Conservation (phyloP, 1,284 basidiomycete genomes). For the Fomitopsis palustris region DNA sequence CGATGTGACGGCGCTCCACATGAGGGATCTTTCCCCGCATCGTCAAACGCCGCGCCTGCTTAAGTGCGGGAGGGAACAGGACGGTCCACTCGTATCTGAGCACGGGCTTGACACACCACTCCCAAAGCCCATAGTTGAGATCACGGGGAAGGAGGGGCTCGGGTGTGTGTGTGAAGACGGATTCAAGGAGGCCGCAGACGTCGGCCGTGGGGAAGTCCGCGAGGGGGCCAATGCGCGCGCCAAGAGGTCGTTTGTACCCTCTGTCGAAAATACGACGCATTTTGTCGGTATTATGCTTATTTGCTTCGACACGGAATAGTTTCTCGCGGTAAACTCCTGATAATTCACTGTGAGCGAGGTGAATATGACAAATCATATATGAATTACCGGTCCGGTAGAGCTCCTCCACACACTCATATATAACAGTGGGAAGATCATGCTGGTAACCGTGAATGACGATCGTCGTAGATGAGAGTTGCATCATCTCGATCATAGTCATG, state of each 20-base stretch:
- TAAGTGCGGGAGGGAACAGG: not conserved
- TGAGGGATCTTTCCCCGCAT: slow-evolving; percentile 3
- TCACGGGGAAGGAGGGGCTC: slow-evolving; percentile 43
- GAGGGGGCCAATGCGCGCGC: slow-evolving; percentile 34
- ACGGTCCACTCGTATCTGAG: slow-evolving; percentile 23
- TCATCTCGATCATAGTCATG: slow-evolving; percentile 40
- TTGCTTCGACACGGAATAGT: slow-evolving; percentile 41
- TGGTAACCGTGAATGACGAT: slow-evolving; percentile 48
- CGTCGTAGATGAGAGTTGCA: slow-evolving; percentile 41
- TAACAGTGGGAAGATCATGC: slow-evolving; percentile 51
- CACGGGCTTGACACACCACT: slow-evolving; percentile 47
- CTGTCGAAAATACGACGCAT: slow-evolving; percentile 36
- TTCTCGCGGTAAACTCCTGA: slow-evolving; percentile 43
- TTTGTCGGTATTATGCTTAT: slow-evolving; percentile 32
- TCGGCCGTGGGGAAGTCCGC: slow-evolving; percentile 49
- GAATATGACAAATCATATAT: not conserved
- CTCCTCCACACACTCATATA: slow-evolving; percentile 56
- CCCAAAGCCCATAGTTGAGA: slow-evolving; percentile 46
- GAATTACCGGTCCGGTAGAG: slow-evolving; percentile 50
- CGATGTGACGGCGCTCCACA: not conserved
- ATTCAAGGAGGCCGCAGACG: slow-evolving; percentile 56
- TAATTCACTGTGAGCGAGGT: not conserved
- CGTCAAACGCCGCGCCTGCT: not conserved
- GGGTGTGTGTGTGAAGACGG: slow-evolving; percentile 55
- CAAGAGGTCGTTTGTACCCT: slow-evolving; percentile 12